Evolutionary conservation across 352 stramenopile species (phyloP).

Genomic region (Poterioochromonas sp.): DNA sequence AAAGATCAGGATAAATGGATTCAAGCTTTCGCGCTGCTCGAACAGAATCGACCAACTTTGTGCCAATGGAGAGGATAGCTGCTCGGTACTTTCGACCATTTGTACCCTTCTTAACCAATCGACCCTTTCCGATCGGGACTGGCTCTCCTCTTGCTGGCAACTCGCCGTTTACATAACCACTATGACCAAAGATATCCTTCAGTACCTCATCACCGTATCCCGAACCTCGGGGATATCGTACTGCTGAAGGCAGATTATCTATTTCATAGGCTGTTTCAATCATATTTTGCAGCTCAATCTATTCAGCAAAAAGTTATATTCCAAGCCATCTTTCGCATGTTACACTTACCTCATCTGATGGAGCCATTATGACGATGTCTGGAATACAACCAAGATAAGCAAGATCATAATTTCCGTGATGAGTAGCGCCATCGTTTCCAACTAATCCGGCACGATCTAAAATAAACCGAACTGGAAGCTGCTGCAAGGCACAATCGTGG

Average conservation of each 20-base stretch:
- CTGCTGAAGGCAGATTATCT: slow-evolving; percentile 59
- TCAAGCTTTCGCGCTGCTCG: slow-evolving; percentile 58
- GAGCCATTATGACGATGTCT: slow-evolving; percentile 71
- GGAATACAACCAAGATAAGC: slow-evolving; percentile 68
- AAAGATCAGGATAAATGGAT: slow-evolving; percentile 54
- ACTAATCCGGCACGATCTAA: slow-evolving; percentile 70
- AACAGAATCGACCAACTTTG: slow-evolving; percentile 27
- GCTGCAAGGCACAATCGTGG: slow-evolving; percentile 74
- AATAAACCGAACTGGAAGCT: slow-evolving; percentile 69
- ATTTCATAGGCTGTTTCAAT: slow-evolving; percentile 59
- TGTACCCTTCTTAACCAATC: slow-evolving; percentile 49
- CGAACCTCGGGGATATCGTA: slow-evolving; percentile 63
- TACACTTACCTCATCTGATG: slow-evolving; percentile 58
- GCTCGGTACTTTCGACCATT: slow-evolving; percentile 36
- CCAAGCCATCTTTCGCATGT: not conserved
- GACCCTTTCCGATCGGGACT: slow-evolving; percentile 65
- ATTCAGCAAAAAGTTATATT: too few relatives aligned
- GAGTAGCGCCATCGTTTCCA: slow-evolving; percentile 69
- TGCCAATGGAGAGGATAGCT: slow-evolving; percentile 10
- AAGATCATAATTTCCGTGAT: slow-evolving; percentile 71
- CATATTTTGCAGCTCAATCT: slow-evolving; percentile 51
- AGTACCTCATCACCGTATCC: slow-evolving; percentile 67
- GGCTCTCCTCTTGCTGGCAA: slow-evolving; percentile 51
- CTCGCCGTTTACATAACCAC: slow-evolving; percentile 53
- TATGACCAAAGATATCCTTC: slow-evolving; percentile 51